Evolutionary conservation across 345 rosid genomes (phyloP).

Genomic region (Eucalyptus grandis): DNA sequence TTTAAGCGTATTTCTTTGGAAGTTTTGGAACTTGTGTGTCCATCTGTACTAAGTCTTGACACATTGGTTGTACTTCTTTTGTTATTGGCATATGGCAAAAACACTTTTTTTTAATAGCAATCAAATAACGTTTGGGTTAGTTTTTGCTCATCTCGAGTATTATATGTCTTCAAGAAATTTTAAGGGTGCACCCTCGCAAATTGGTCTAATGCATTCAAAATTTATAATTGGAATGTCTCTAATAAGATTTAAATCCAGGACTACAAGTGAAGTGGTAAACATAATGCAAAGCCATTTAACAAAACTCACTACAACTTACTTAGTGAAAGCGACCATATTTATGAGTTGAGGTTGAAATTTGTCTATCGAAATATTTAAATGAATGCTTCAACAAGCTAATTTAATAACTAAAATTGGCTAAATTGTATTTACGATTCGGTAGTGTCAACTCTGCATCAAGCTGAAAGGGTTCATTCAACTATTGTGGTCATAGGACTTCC

Average conservation of each 20-base stretch:
- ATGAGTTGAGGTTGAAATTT: not conserved
- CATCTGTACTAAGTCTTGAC: too few species aligned
- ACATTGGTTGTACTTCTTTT: too few species aligned
- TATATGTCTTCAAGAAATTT: not conserved
- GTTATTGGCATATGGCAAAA: too few species aligned
- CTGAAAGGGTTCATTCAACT: not conserved
- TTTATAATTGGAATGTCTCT: not conserved
- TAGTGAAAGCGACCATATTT: not conserved
- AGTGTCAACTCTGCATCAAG: not conserved
- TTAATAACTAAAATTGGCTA: not conserved
- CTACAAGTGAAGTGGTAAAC: not conserved
- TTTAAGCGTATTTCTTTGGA: too few species aligned
- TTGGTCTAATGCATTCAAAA: not conserved
- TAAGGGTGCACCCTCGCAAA: accelerated
- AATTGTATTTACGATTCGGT: not conserved
- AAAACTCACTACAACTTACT: not conserved
- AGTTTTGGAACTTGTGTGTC: too few species aligned
- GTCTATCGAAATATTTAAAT: not conserved
- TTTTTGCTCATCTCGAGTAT: not conserved
- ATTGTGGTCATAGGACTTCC: not conserved
- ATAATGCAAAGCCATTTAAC: not conserved
- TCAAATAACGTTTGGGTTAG: not conserved
- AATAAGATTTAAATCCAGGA: not conserved
- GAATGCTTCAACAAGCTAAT: not conserved
- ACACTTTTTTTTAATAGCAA: not conserved